Conservation (phyloP, 2,329 filamentous ascomycete species). For the Aspergillus flavus region DNA sequence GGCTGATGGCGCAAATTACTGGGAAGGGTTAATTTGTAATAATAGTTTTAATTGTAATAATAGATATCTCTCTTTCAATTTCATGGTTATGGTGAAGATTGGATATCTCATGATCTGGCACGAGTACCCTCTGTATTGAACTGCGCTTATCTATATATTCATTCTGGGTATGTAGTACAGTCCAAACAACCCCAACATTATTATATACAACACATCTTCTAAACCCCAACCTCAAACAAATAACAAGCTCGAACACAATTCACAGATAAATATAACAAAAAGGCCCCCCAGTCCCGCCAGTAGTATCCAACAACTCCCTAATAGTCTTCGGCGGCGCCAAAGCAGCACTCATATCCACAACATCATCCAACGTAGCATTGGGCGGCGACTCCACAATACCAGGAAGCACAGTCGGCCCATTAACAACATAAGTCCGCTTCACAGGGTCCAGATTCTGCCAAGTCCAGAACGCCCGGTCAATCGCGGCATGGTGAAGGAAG, state of each 20-base stretch:
- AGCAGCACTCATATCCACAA: slow-evolving; percentile 22
- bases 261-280: slow-evolving; percentile 29
- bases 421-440: slow-evolving; percentile 4
- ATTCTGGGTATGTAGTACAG: not conserved
- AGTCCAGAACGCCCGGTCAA: slow-evolving; percentile 51
- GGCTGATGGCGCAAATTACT: slow-evolving; percentile 33
- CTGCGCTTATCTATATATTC: not conserved
- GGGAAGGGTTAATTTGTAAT: slow-evolving; percentile 6
- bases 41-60: not conserved
- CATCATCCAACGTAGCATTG: slow-evolving; percentile 30
- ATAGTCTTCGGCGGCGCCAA: slow-evolving; percentile 19
- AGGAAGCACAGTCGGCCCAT: slow-evolving; percentile 17
- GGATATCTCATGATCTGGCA: not conserved
- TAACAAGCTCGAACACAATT: not conserved
- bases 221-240: not conserved
- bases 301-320: slow-evolving; percentile 24
- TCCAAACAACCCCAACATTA: not conserved
- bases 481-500: slow-evolving; percentile 50
- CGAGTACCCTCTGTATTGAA: not conserved
- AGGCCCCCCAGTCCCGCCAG: slow-evolving; percentile 23
- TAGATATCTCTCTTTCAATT: not conserved
- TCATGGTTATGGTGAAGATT: not conserved
- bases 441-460: slow-evolving; percentile 46
- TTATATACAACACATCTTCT: not conserved
- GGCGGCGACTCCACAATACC: not conserved